A percentile compares a stretch with the other conserved stretches of the same genome.
Evolutionary conservation across 2,329 filamentous ascomycete species (phyloP).

Genomic region (Chaetomiaceae sp.): DNA sequence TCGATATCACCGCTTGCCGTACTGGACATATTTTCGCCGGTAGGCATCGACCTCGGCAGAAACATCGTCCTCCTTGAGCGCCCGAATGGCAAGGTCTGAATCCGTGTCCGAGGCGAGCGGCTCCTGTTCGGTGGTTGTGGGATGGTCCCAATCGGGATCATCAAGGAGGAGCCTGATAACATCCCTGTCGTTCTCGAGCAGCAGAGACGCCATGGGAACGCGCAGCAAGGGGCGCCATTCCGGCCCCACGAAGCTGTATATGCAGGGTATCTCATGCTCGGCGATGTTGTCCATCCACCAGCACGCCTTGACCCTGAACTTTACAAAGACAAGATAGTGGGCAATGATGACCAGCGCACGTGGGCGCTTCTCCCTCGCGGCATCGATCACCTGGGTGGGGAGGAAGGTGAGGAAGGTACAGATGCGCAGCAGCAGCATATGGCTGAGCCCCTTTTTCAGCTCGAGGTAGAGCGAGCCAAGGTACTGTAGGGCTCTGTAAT

Average conservation of each 20-base stretch:
- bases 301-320: slow-evolving; percentile 33
- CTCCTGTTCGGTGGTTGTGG: slow-evolving; percentile 24
- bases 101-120: slow-evolving; percentile 15
- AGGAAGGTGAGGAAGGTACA: slow-evolving; percentile 51
- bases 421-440: slow-evolving; percentile 44
- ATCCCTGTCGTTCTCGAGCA: slow-evolving; percentile 31
- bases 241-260: slow-evolving; percentile 36
- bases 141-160: slow-evolving; percentile 40
- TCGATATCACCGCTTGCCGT: neutral
- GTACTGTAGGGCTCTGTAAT: slow-evolving; percentile 44
- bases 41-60: neutral
- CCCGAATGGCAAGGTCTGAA: neutral
- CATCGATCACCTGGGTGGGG: slow-evolving; percentile 40
- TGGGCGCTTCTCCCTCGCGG: slow-evolving; percentile 39
- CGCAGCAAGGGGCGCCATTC: slow-evolving; percentile 39
- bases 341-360: slow-evolving; percentile 49
- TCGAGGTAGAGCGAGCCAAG: slow-evolving; percentile 50
- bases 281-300: slow-evolving; percentile 51
- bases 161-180: slow-evolving; percentile 41
- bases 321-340: slow-evolving; percentile 48
- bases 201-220: slow-evolving; percentile 38
- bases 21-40: neutral
- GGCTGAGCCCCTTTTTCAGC: slow-evolving; percentile 39
- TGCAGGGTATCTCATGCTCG: slow-evolving; percentile 42
- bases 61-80: neutral